Base-by-base conservation (phyloP, 1,284 basidiomycete genomes). In the Omphalotus olearius region DNA sequence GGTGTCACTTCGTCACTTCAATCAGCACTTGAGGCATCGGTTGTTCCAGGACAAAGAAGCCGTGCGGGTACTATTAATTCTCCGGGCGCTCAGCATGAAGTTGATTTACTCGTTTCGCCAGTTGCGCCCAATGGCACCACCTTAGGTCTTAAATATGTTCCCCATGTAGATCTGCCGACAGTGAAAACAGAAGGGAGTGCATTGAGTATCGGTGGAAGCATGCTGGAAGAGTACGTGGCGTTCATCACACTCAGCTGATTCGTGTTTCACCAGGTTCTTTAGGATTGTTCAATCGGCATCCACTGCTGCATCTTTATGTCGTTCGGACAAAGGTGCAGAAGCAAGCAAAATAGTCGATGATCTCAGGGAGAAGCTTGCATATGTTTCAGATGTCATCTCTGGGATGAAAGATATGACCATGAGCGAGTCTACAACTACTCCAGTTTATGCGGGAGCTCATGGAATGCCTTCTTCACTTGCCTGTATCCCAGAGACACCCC, bases 1-100 rank as follows among this genome's bases (percentile, higher is more conserved):
- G 65, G 67, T 39, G 30, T 33, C 30, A 68, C 72, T 13, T 75
- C 76, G 3, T 74, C 80, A 36, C 62, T 78, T n/a, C 72, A 74
- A 39, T 69, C 73, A 52, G 72, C 74, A 23, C 66, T 77, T 44
- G 74, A 74, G 54, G 68, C 68, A 14, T 58, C 65, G n/a, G 61
- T 57, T 41, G 59, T 66, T 17, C 55, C 66, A 11, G 62, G 56
- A 18, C 70, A 44, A 36, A 40, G 68, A 40, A 71, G 68, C 61
- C 67, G 69, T 39, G 65, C 68, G 17, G 71, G 67, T 55, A 66
- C 69, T 7, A 69, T 73, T 16, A 53, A 57, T 28, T 64, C 64
- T 2, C 60, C 64, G 23, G 54, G 53, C 41, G 55, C 60, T 33
- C 7, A 3, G 4, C 30, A 10, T 33, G 4, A 3, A 33, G 30